A percentile compares a stretch with the other conserved stretches of the same genome.
Conservation (phyloP, 495 filamentous ascomycete species). For the Daldinia caldariorum region DNA sequence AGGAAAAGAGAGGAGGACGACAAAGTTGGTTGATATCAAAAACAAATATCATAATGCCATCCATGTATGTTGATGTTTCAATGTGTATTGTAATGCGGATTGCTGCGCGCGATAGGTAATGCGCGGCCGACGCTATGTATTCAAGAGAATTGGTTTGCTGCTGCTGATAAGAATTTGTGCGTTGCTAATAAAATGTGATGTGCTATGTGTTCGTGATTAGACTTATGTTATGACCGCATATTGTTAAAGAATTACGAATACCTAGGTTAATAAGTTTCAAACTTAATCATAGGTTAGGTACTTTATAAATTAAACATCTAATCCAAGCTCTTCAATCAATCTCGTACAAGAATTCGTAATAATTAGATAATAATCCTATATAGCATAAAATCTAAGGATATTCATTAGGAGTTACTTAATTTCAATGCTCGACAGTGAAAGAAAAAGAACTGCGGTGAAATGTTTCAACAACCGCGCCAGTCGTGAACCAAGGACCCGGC, state of each 20-base stretch:
- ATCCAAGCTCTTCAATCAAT: too few species aligned
- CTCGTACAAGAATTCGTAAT: too few species aligned
- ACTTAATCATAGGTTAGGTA: too few species aligned
- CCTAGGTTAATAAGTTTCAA: neutral
- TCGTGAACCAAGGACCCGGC: neutral
- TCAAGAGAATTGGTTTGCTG: conserved; percentile 13
- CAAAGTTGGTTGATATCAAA: conserved; percentile 34
- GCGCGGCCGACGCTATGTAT: conserved; percentile 7
- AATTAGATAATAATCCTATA: neutral
- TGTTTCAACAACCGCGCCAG: conserved; percentile 8
- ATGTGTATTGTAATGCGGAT: conserved; percentile 9
- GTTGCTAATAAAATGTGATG: neutral
- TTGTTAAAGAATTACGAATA: neutral
- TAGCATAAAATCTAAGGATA: neutral
- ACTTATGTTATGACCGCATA: neutral
- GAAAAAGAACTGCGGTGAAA: too few species aligned
- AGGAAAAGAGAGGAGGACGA: neutral
- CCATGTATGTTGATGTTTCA: conserved; percentile 4
- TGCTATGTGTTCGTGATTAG: neutral
- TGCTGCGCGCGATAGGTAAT: neutral
- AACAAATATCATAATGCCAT: conserved; percentile 10
- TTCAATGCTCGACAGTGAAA: neutral
- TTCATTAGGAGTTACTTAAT: neutral
- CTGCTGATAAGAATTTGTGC: neutral
- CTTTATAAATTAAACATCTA: too few species aligned